A percentile compares a stretch with the other conserved stretches of the same genome.
phyloP scores from a whole-genome alignment of 2,329 filamentous ascomycete genomes.

The Trichoderma arundinaceum region DNA sequence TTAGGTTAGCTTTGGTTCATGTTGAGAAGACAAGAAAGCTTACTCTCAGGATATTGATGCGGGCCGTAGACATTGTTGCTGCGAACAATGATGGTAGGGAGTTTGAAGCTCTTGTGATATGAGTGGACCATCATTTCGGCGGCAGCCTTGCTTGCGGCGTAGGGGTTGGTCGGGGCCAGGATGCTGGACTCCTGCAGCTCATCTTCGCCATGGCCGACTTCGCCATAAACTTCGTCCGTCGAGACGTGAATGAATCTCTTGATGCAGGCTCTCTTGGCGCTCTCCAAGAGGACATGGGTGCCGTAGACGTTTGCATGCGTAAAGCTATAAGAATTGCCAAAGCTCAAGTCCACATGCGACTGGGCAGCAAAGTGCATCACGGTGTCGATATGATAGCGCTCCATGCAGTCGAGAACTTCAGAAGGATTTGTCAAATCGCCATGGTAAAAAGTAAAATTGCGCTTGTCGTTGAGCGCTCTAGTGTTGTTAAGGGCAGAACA shows the following conservation, averaged over 20 bases:
- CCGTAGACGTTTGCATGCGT: conserved; percentile 83
- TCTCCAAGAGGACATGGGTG: conserved; percentile 82
- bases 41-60: conserved; percentile 83
- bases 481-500: conserved; percentile 83
- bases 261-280: conserved; percentile 72
- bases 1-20: not conserved
- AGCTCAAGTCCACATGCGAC: conserved; percentile 82
- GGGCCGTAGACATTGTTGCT: conserved; percentile 88
- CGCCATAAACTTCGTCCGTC: conserved; percentile 85
- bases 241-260: conserved; percentile 80
- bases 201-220: conserved; percentile 73
- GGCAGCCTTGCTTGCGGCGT: conserved; percentile 79
- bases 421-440: conserved; percentile 76
- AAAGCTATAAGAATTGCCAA: conserved; percentile 81
- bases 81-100: conserved; percentile 79
- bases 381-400: conserved; percentile 75
- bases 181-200: conserved; percentile 76
- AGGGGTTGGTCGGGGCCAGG: conserved; percentile 80
- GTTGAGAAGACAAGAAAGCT: conserved; percentile 40
- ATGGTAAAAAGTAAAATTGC: conserved; percentile 80
- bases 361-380: conserved; percentile 87
- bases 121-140: conserved; percentile 87
- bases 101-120: conserved; percentile 82
- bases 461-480: conserved; percentile 66
- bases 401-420: conserved; percentile 73